Conservation (phyloP, 345 rosid genomes). For the Zanthoxylum bungeanum region DNA sequence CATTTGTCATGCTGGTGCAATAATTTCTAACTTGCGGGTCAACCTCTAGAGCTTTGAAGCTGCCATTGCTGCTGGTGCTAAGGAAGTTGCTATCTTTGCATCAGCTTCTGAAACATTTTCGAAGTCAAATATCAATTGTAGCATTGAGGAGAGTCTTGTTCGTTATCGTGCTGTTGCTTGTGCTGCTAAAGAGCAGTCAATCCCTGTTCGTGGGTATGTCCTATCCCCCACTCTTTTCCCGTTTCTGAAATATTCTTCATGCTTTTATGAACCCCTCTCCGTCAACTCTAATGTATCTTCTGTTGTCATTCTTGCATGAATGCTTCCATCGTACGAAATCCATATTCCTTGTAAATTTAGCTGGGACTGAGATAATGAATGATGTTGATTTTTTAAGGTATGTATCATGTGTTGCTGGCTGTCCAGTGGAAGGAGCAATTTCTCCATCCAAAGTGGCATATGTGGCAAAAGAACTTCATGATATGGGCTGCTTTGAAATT, state of each 20-base stretch:
- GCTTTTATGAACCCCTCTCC: background rate
- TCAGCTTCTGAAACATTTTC: slow-evolving; percentile 83
- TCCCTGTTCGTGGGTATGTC: slow-evolving; percentile 73
- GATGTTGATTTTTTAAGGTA: slow-evolving; percentile 47
- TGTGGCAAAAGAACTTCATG: slow-evolving; percentile 84
- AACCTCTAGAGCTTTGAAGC: slow-evolving; percentile 64
- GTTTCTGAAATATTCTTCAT: background rate
- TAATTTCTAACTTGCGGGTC: slow-evolving; percentile 8
- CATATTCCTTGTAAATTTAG: background rate
- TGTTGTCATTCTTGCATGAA: background rate
- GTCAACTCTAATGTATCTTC: background rate
- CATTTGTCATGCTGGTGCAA: background rate
- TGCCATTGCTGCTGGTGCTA: slow-evolving; percentile 75
- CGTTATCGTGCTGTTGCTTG: slow-evolving; percentile 55
- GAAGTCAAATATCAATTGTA: slow-evolving; percentile 71
- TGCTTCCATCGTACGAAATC: background rate
- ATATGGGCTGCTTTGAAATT: slow-evolving; percentile 96
- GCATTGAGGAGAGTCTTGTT: slow-evolving; percentile 68
- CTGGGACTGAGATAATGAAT: slow-evolving; percentile 4
- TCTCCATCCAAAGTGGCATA: slow-evolving; percentile 76
- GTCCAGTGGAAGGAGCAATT: slow-evolving; percentile 82
- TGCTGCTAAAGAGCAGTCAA: slow-evolving; percentile 53
- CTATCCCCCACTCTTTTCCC: background rate
- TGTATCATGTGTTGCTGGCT: slow-evolving; percentile 90
- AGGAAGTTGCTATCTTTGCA: slow-evolving; percentile 75